Conservation (phyloP, 345 rosid species). For the Corchorus capsularis region DNA sequence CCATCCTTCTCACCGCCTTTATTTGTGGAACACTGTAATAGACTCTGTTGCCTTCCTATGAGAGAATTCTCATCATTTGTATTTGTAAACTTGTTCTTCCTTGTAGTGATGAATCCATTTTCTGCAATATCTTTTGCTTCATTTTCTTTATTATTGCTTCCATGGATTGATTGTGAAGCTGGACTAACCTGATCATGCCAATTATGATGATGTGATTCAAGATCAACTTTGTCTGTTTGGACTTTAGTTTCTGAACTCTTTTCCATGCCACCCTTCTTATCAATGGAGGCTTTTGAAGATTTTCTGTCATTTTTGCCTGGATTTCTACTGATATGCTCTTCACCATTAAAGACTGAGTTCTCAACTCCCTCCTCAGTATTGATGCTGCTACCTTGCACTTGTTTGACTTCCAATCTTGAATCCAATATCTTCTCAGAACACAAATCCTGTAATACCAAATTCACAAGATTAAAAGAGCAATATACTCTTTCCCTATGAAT, state of each 20-base stretch:
- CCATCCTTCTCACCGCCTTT: slow-evolving; percentile 23
- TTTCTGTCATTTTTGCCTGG: slow-evolving; percentile 8
- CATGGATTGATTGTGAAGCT: slow-evolving; percentile 15
- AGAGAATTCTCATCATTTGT: slow-evolving; percentile 30
- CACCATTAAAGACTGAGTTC: slow-evolving; percentile 21
- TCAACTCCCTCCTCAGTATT: slow-evolving; percentile 11
- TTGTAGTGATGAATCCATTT: slow-evolving; percentile 57
- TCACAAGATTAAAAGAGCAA: not conserved
- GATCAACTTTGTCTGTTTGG: slow-evolving; percentile 18
- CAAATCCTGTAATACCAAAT: slow-evolving; percentile 25
- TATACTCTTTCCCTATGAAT: not conserved
- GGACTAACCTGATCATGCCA: slow-evolving; percentile 1
- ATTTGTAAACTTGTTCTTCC: slow-evolving; percentile 35
- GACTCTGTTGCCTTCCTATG: slow-evolving; percentile 21
- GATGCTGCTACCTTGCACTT: not conserved
- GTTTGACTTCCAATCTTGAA: slow-evolving; percentile 18
- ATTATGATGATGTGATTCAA: not conserved
- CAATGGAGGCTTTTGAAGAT: slow-evolving; percentile 11
- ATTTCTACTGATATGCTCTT: slow-evolving; percentile 1
- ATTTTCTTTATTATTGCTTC: slow-evolving; percentile 38
- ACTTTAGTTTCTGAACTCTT: slow-evolving; percentile 15
- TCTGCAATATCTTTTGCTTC: slow-evolving; percentile 19
- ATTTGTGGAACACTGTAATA: slow-evolving; percentile 31
- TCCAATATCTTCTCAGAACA: slow-evolving; percentile 10
- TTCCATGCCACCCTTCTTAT: not conserved